Evolutionary conservation across 2,329 filamentous ascomycete species (phyloP).

Genomic region (Diplodia corticola): DNA sequence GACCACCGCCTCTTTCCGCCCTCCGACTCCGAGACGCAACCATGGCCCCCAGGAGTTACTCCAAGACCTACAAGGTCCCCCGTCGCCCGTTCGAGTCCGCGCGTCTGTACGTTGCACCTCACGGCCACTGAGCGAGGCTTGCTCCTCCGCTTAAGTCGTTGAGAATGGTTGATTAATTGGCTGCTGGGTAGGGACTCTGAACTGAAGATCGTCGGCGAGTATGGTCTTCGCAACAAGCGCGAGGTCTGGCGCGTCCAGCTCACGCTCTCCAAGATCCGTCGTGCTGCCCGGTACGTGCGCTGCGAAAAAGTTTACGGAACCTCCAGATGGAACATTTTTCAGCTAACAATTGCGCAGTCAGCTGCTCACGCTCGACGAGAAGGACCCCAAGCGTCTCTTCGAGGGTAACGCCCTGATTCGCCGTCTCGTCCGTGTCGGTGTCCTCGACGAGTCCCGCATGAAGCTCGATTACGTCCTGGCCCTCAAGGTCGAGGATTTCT

Average conservation of each 20-base stretch:
- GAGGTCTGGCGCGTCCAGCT: conserved; percentile 99
- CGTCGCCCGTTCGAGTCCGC: conserved; percentile 98
- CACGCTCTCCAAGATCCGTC: conserved; percentile 99
- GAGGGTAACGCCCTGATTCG: conserved; percentile 99
- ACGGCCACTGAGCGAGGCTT: conserved; percentile 98
- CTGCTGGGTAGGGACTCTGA: conserved; percentile 82
- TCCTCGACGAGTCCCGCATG: conserved; percentile 99
- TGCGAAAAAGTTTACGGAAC: neutral
- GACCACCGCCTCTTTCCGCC: conserved; percentile 7
- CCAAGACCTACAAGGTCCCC: conserved; percentile 99
- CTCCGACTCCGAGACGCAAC: conserved; percentile 15
- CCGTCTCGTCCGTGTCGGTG: conserved; percentile 98
- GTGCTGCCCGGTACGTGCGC: conserved; percentile 89
- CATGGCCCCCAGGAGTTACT: conserved; percentile 70
- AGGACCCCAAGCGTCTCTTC: conserved; percentile 99
- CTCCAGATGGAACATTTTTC: neutral
- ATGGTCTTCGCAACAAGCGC: conserved; percentile 99
- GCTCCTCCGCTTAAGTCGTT: conserved; percentile 93
- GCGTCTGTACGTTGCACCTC: conserved; percentile 88
- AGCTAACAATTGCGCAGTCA: conserved; percentile 63
- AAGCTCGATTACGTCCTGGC: conserved; percentile 99
- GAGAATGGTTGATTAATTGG: conserved; percentile 68
- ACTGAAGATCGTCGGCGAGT: conserved; percentile 99
- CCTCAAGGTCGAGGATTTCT: conserved; percentile 99
- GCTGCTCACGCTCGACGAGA: conserved; percentile 99